A percentile compares a stretch with the other conserved stretches of the same genome.
These are phyloP conservation scores for Aspergillus sp. DNA, from an alignment of 2,329 filamentous ascomycete species.

Conservation along the genomic window DNA sequence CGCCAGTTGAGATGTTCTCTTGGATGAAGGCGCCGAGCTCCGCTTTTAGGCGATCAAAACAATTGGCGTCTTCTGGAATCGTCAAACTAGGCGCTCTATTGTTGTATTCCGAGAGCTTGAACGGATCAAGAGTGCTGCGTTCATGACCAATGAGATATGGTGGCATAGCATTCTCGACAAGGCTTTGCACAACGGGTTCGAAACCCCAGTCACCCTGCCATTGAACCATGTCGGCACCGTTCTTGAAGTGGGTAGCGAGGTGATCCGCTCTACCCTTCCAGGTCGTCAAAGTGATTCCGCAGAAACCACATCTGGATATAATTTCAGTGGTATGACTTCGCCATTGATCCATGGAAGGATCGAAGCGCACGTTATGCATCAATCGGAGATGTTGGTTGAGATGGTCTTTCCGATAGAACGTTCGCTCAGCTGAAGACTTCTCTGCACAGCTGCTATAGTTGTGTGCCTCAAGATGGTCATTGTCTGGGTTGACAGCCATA, in stretches of 20 bases:
- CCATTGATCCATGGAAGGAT: conserved; percentile 58
- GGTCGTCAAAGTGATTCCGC: conserved; percentile 38
- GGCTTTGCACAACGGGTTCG: conserved; percentile 34
- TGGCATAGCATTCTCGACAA: conserved; percentile 41
- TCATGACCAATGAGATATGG: conserved; percentile 40
- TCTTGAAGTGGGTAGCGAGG: conserved; percentile 41
- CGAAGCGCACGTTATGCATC: conserved; percentile 59
- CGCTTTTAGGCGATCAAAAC: conserved; percentile 41
- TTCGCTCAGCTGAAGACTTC: conserved; percentile 59
- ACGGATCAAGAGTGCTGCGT: conserved; percentile 34
- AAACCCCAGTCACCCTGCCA: conserved; percentile 44
- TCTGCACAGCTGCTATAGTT: conserved; percentile 60
- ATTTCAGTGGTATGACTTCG: conserved; percentile 56
- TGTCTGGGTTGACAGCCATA: conserved; percentile 52
- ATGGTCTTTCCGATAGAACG: conserved; percentile 64
- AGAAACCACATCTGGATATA: conserved; percentile 50
- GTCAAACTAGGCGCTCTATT: conserved; percentile 19
- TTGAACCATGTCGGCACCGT: conserved; percentile 37
- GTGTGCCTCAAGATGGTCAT: conserved; percentile 59
- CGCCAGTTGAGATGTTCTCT: conserved; percentile 32
- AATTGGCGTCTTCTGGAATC: conserved; percentile 39
- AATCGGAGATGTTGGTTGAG: conserved; percentile 61
- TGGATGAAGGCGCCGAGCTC: conserved; percentile 42
- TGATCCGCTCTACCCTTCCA: conserved; percentile 44
- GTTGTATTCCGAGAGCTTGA: conserved; percentile 22